Evolutionary conservation across 176 grass and related monocot genomes (phyloP), one percentile per base, ranked within the genome.

Genomic region (Eragrostis nindensis): DNA sequence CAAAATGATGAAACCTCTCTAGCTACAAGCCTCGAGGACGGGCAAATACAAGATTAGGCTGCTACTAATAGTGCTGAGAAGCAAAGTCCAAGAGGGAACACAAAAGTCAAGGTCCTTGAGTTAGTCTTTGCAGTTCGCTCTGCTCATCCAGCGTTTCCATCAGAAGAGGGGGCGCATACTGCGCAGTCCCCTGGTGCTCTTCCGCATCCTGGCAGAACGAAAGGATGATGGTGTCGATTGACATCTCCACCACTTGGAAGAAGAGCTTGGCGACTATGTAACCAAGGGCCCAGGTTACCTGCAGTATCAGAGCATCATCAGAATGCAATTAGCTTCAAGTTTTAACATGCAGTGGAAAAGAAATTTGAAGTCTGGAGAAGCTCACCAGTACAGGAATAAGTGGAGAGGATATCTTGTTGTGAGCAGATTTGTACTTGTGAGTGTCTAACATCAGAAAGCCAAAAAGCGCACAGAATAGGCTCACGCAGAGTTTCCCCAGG

Each of bases 171-270:
- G 96, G 96, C 0, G 89, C 92, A 11, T 91, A 95, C 57, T 95
- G 96, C 18, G 96, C 92, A 4, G 76, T 95, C 44, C 96, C 96
- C 70, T 99, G 96, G 76, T 99, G 88, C 78, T 99, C 96, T 71
- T 99, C 96, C 0, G 96, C 88, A 19, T 99, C 96, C 82, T 99
- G 96, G 82, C 96, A 99, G 88, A 99, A 99, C 0, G 96, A 99
- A 41, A 99, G 92, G 50, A 99, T 99, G 11, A 99, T 99, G 19
- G 96, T 95, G 76, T 99, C 96, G 29, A 99, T 88, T 5, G 96
- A 99, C 96, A 99, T 99, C 90, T 99, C 96, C 4, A 99, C 96
- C 14, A 93, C 92, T 4, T 82, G 90, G 41, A 99, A 99, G 89
- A 99, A 99, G 60, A 99, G 90, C 81, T 90, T 95, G 44, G 96